phyloP scores from a whole-genome alignment of 2,329 filamentous ascomycete species.

The Fusarium keratoplasticum region DNA sequence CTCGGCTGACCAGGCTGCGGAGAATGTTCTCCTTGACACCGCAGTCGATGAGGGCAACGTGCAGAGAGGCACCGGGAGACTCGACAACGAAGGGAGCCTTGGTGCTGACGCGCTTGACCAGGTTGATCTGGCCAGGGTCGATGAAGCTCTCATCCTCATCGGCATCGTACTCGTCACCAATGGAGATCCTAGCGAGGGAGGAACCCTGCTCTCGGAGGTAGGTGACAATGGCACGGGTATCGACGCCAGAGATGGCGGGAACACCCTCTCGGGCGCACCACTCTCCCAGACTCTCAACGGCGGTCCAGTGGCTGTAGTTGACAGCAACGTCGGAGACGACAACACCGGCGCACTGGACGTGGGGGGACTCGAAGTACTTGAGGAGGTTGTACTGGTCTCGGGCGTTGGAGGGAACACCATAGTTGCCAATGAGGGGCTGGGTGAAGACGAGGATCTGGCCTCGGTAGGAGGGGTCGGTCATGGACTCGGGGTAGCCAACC shows the following conservation, averaged over 20 bases:
- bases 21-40: conserved; percentile 99
- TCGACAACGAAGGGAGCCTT: conserved; percentile 97
- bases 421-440: conserved; percentile 97
- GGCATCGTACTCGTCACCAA: conserved; percentile 97
- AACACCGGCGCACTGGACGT: conserved; percentile 95
- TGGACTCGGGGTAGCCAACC: conserved; percentile 96
- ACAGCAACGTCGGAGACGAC: conserved; percentile 95
- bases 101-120: conserved; percentile 95
- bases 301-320: conserved; percentile 98
- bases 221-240: conserved; percentile 96
- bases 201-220: conserved; percentile 96
- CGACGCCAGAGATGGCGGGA: conserved; percentile 94
- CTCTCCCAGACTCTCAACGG: conserved; percentile 89
- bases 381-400: conserved; percentile 91
- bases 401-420: conserved; percentile 89
- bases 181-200: conserved; percentile 91
- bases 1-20: conserved; percentile 90
- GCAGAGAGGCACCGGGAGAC: conserved; percentile 83
- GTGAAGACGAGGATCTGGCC: conserved; percentile 99
- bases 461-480: conserved; percentile 88
- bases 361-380: conserved; percentile 98
- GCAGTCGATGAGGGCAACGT: conserved; percentile 96
- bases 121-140: conserved; percentile 95
- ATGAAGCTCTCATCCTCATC: conserved; percentile 97
- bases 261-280: conserved; percentile 98